Evolutionary conservation across 140 eudicot species (phyloP), one percentile per base, ranked within the genome.

Genomic region (Erigeron philadelphicus): DNA sequence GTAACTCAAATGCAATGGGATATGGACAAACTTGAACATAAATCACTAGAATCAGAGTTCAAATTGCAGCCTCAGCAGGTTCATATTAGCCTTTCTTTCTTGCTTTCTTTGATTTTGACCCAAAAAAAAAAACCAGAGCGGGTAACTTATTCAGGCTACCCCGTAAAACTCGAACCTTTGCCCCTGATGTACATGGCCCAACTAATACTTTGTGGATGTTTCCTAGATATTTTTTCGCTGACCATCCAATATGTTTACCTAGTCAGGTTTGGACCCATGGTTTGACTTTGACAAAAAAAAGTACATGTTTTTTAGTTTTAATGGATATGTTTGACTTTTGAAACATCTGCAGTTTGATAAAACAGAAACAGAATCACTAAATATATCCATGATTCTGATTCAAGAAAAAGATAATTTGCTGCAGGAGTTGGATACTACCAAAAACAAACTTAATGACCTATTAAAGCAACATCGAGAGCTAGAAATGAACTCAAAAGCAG

Each of bases 1-100:
- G 79, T 84, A 71, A 93, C 93, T 70, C 95, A 89, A 80, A 93
- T 89, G 98, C 98, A 93, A 75, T 93, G 98, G 98, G 95, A 89
- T 70, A 93, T 93, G 98, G 98, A 93, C 74, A 96, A 93, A 82
- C 90, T 93, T 59, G 72, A 90, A 71, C 84, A 81, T 19, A 93
- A 81, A 78, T 86, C 98, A 46, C 56, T 89, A 40, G 96, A 93
- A 79, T 81, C 86, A 88, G 96, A 93, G 72, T 55, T 86, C 80
- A 83, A 82, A 62, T 76, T 92, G 72, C 87, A 84, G 54, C 74
- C 88, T 55, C 87, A 76, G 63, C 85, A 89, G 96, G 96, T 92
- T 45, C 68, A 13, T 52, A 15, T 4, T 9, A 4, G 18, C 11
- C 8, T 18, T 17, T 31, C 19, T 60, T 31, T 31, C 38, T 31